A percentile compares a stretch with the other conserved stretches of the same genome.
These are phyloP conservation scores for Emmonsiellopsis sp. DNA, from an alignment of 2,329 filamentous ascomycete species.

Conservation along the genomic window DNA sequence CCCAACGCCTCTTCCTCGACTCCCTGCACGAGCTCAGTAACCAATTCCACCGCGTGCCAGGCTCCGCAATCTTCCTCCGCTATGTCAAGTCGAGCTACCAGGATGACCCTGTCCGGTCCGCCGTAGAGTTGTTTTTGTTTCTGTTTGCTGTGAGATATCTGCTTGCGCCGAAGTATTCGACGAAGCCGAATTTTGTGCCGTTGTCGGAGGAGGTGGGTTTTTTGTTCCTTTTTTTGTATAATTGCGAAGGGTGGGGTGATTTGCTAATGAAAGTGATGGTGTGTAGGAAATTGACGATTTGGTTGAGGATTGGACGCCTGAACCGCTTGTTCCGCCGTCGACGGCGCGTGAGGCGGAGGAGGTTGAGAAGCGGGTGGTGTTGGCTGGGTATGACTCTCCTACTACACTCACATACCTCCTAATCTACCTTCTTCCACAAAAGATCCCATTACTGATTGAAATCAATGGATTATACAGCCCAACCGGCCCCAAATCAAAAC, in stretches of 20 bases:
- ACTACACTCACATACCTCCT: background rate
- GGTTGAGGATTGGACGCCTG: conserved; percentile 92
- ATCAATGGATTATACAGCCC: conserved; percentile 46
- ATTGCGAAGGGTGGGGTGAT: background rate
- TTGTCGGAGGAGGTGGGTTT: conserved; percentile 64
- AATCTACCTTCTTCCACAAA: background rate
- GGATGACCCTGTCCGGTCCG: conserved; percentile 87
- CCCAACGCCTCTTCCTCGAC: conserved; percentile 44
- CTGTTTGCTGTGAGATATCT: conserved; percentile 94
- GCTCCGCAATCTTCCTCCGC: conserved; percentile 84
- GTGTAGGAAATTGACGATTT: conserved; percentile 83
- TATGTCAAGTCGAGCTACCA: conserved; percentile 98
- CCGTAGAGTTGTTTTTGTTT: conserved; percentile 85
- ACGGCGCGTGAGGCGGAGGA: conserved; percentile 71
- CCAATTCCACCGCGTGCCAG: conserved; percentile 82
- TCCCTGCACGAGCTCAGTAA: conserved; percentile 48
- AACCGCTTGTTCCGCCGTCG: conserved; percentile 71
- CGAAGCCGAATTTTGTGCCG: conserved; percentile 82
- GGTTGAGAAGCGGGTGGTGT: conserved; percentile 74
- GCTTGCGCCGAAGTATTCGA: conserved; percentile 84
- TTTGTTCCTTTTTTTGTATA: background rate
- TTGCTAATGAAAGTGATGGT: conserved; percentile 1
- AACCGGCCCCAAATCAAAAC: conserved; percentile 80
- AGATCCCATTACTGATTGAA: background rate
- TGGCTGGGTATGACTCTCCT: conserved; percentile 61